Percentiles rank a stretch among this genome's conserved stretches.
Evolutionary conservation across 768 basidiomycete genomes (phyloP).

Genomic region (Hydnum rufescens): DNA sequence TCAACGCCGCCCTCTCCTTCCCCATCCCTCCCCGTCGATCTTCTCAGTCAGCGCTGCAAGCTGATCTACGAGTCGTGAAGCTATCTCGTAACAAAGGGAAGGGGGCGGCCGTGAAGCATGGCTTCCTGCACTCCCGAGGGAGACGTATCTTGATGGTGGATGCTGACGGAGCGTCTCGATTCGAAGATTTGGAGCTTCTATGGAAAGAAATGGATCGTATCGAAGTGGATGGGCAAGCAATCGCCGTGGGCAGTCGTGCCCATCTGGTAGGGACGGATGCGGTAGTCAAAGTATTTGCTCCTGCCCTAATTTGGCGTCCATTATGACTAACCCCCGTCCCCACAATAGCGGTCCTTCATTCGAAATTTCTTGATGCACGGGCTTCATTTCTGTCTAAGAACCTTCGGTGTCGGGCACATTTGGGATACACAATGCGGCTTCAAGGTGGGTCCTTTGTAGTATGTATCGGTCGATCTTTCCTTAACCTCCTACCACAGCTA

Average conservation of each 20-base stretch:
- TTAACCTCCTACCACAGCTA: conserved; percentile 20
- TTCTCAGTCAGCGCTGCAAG: too few relatives aligned
- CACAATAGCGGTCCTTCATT: conserved; percentile 52
- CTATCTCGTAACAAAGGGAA: conserved; percentile 74
- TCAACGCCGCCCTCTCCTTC: conserved; percentile 36
- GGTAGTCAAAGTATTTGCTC: conserved; percentile 63
- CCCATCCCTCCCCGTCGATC: too few relatives aligned
- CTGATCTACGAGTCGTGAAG: conserved; percentile 58
- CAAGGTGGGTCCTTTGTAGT: conserved; percentile 27
- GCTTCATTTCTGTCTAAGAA: conserved; percentile 69
- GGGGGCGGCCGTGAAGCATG: conserved; percentile 83
- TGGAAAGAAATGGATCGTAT: conserved; percentile 56
- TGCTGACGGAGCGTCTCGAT: conserved; percentile 82
- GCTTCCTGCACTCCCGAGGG: conserved; percentile 68
- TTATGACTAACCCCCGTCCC: background rate
- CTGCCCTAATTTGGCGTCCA: background rate
- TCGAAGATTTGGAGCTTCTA: conserved; percentile 63
- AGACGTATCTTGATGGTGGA: conserved; percentile 74
- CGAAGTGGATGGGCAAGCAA: conserved; percentile 33
- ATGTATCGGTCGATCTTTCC: background rate
- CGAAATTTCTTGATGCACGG: conserved; percentile 91
- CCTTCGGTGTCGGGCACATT: conserved; percentile 78
- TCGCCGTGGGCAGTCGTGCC: conserved; percentile 70
- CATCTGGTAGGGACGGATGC: conserved; percentile 84
- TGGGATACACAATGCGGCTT: conserved; percentile 95